Evolutionary conservation across 2,329 filamentous ascomycete genomes (phyloP), one percentile per base, ranked within the genome.

Genomic region (Talaromyces atroroseus): DNA sequence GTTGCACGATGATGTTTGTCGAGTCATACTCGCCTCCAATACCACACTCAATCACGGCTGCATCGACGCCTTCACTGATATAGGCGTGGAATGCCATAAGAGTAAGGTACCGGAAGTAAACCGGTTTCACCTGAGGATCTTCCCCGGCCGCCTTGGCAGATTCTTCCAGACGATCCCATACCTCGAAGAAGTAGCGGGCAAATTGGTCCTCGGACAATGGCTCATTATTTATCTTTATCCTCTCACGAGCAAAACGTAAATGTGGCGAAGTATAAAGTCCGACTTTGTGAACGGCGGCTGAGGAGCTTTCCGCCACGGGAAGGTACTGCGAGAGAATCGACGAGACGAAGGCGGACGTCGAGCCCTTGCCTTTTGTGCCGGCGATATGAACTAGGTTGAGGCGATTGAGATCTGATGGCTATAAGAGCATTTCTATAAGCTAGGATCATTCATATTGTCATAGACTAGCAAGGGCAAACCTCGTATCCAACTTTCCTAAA

Each of bases 291-390:
- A 70, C 71, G 59, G 60, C 74, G 57, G 60, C 12, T 71, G 60
- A 71, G 59, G 59, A 62, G 50, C 50, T 68, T 36, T 54, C 64
- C 54, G 49, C 58, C 61, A 66, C 69, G 57, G 24, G 62, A n/a
- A 57, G 70, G 66, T 87, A 86, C 63, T 86, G 82, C 3, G 79
- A 75, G n/a, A 96, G 78, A 60, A 95, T 89, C 2, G 86, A 86
- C 14, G 90, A 90, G 20, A 90, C 82, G 69, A 92, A 92, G 10
- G 92, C 88, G 62, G 88, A 90, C 0, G 90, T 91, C 2, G 89
- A 94, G 42, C 92, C 92, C 71, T 96, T 97, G 59, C 92, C 92
- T 71, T 96, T 97, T 4, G 92, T 96, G 12, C 92, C 92, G 1
- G 92, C 89, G 47, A 97, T 85, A 69, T 97, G 92, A 59, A 97